Evolutionary conservation across 805 yeast genomes (phyloP), one percentile per base, ranked within the genome.

Genomic region (Starmerella floris): DNA sequence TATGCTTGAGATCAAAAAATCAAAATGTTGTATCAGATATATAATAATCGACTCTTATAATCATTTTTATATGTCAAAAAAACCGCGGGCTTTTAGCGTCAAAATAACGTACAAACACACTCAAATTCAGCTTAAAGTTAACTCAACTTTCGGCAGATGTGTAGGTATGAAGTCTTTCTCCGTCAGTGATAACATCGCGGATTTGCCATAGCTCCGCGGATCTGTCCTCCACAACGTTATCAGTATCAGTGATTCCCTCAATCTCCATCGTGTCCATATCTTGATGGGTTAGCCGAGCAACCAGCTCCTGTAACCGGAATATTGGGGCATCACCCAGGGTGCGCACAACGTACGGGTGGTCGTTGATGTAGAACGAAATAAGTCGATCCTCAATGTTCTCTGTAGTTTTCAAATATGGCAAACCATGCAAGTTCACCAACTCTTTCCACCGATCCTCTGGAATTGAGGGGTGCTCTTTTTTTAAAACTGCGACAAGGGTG

Each of bases 401-500:
- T 10, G 32, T 25, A 1, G 46, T 32, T 10, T 45, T 35, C 2
- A 19, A 28, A 3, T 36, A 34, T 1, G 56, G 58, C 36, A 17
- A 50, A 4, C 58, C 59, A 53, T 76, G 64, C 42, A 61, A 62
- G 2, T 45, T 32, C 9, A 62, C 53, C n/a, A 74, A 64, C 22
- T 57, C 28, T 2, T 39, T 34, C 79, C 80, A 77, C 23, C 71
- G 55, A 2, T 17, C 27, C 28, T 32, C 27, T 10, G 43, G 46
- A 22, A 42, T 37, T 22, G 27, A 35, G 28, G 39, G 58, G 30
- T 56, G 49, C 11, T 42, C 37, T 5, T 54, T 54, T 17, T 53
- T 45, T n/a, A 52, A 55, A 0, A 80, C 72, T 46, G 67, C 67
- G 4, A 76, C 66, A 23, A 80, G 62, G 46, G 80, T 76, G 54